A percentile compares a stretch with the other conserved stretches of the same genome.
Evolutionary conservation across 257 asterid species (phyloP).

Genomic region (Marsdenia floribunda): DNA sequence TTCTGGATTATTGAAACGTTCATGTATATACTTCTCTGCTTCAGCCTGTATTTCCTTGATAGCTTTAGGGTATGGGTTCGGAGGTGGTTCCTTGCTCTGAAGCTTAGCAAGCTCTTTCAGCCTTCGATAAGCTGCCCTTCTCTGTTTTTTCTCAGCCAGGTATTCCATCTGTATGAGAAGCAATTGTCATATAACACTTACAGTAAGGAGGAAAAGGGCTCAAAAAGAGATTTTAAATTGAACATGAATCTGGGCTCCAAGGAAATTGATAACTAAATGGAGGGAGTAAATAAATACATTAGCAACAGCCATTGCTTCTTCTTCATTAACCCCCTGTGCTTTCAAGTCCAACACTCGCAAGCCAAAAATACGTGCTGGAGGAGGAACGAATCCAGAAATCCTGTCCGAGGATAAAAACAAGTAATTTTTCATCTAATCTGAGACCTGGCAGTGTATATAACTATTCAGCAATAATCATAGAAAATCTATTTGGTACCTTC

Average conservation of each 20-base stretch:
- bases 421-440: neutral
- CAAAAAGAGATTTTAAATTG: neutral
- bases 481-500: neutral
- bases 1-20: slow-evolving; percentile 49
- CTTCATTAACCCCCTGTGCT: slow-evolving; percentile 67
- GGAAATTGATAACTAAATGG: neutral
- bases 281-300: slow-evolving; percentile 42
- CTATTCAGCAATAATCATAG: slow-evolving; percentile 3
- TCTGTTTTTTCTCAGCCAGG: slow-evolving; percentile 46
- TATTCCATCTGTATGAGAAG: slow-evolving; percentile 60
- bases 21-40: slow-evolving; percentile 55
- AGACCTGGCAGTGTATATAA: neutral
- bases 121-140: slow-evolving; percentile 59
- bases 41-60: slow-evolving; percentile 76
- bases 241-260: neutral
- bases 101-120: slow-evolving; percentile 61
- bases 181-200: neutral
- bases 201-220: neutral
- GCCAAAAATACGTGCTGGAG: slow-evolving; percentile 75
- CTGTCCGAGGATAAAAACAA: slow-evolving; percentile 24
- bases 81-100: slow-evolving; percentile 71
- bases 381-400: slow-evolving; percentile 64
- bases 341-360: slow-evolving; percentile 82
- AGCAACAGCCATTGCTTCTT: slow-evolving; percentile 63
- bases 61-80: slow-evolving; percentile 76